phyloP scores from a whole-genome alignment of 176 grass and related monocot genomes.

The Hsuehochloa calcarea region DNA sequence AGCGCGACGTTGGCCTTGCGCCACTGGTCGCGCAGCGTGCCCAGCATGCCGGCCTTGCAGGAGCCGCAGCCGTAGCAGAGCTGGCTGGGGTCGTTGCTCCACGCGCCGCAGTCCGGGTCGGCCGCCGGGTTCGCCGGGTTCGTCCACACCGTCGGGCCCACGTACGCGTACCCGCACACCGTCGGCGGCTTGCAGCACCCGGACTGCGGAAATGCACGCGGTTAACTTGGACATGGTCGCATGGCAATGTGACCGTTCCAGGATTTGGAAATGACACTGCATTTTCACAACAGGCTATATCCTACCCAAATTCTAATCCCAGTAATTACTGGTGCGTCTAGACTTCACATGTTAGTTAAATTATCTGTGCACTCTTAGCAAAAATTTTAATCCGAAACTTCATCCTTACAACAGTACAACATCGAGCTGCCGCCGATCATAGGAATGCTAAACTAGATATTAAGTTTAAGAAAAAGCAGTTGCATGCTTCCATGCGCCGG shows the following conservation, averaged over 20 bases:
- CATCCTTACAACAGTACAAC: too few species aligned
- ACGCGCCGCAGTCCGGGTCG: constrained; percentile 62
- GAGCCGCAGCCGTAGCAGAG: constrained; percentile 79
- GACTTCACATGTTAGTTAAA: background rate
- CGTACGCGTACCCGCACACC: constrained; percentile 67
- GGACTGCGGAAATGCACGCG: constrained; percentile 38
- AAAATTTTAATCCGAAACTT: background rate
- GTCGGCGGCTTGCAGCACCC: constrained; percentile 96
- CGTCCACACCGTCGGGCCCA: constrained; percentile 71
- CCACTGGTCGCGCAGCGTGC: constrained; percentile 70
- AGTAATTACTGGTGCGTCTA: background rate
- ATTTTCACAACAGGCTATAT: background rate
- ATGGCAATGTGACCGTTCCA: background rate
- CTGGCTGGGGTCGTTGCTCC: constrained; percentile 76
- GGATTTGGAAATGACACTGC: background rate
- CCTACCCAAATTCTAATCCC: background rate
- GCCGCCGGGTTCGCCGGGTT: constrained; percentile 58
- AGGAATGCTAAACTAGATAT: too few species aligned
- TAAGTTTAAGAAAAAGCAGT: background rate
- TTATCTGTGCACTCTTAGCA: too few species aligned
- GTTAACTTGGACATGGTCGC: background rate
- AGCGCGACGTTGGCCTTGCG: constrained; percentile 68
- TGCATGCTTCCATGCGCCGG: background rate
- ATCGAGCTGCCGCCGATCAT: too few species aligned
- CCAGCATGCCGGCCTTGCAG: constrained; percentile 81